A percentile compares a stretch with the other conserved stretches of the same genome.
These are phyloP conservation scores for Arabidopsis lyrata DNA, from an alignment of 441 rosid genomes.

Conservation along the genomic window DNA sequence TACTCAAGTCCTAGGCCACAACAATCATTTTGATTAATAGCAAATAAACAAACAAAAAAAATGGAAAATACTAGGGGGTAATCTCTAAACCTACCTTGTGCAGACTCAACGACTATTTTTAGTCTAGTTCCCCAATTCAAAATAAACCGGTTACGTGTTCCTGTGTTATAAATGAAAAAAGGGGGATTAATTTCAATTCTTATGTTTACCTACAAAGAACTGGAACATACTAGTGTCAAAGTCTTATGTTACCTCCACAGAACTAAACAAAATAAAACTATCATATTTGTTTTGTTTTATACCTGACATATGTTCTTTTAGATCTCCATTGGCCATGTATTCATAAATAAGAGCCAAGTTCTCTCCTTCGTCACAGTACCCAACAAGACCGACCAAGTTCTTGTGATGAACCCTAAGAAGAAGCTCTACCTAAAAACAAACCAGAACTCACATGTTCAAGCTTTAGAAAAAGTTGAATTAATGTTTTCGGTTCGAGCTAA, in stretches of 20 bases:
- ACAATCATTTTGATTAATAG: background rate
- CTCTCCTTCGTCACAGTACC: slow-evolving; percentile 51
- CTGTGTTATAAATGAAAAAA: background rate
- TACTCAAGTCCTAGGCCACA: slow-evolving; percentile 37
- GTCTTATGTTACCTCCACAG: too few species aligned
- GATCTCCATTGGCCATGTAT: slow-evolving; percentile 53
- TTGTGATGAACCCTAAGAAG: slow-evolving; percentile 46
- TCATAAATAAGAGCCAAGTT: slow-evolving; percentile 54
- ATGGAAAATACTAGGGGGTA: too few species aligned
- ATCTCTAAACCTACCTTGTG: slow-evolving; percentile 48
- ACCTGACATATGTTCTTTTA: slow-evolving; percentile 47
- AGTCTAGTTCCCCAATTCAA: slow-evolving; percentile 54
- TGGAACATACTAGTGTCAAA: background rate
- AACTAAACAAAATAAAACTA: too few species aligned
- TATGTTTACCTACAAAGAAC: background rate
- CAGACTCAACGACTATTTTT: slow-evolving; percentile 44
- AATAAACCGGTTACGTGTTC: slow-evolving; percentile 11
- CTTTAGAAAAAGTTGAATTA: background rate
- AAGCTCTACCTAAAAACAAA: slow-evolving; percentile 43
- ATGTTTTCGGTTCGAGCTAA: background rate
- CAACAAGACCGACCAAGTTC: slow-evolving; percentile 47
- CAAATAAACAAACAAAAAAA: too few species aligned
- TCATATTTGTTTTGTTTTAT: background rate
- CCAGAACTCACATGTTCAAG: background rate
- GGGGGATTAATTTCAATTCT: background rate